These are phyloP conservation scores for Exsudoporus frostii DNA, from an alignment of 768 basidiomycete species.

Conservation along the genomic window DNA sequence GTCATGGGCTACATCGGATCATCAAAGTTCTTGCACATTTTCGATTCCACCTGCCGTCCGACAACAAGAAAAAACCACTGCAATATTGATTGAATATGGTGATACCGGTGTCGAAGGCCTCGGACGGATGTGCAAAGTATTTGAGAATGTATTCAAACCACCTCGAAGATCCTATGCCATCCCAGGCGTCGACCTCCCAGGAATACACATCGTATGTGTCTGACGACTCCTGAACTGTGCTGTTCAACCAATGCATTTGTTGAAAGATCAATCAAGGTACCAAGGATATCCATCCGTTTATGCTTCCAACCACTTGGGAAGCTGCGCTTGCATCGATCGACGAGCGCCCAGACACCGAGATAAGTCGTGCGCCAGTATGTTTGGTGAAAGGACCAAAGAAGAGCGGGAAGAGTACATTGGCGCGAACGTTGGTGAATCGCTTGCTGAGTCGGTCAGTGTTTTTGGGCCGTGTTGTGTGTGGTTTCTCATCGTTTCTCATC, in stretches of 20 bases:
- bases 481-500: background rate
- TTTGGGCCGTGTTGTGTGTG: background rate
- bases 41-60: slow-evolving; percentile 11
- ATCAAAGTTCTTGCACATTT: slow-evolving; percentile 12
- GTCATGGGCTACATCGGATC: slow-evolving; percentile 25
- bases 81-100: slow-evolving; percentile 58
- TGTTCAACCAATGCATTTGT: slow-evolving; percentile 16
- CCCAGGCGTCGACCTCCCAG: slow-evolving; percentile 44
- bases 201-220: slow-evolving; percentile 46
- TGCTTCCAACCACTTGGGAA: slow-evolving; percentile 37
- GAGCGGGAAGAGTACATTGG: slow-evolving; percentile 88
- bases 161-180: slow-evolving; percentile 29
- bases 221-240: background rate
- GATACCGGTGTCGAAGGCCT: slow-evolving; percentile 64
- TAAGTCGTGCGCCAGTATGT: slow-evolving; percentile 38
- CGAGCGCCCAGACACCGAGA: slow-evolving; percentile 3
- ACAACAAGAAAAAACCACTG: slow-evolving; percentile 24
- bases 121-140: slow-evolving; percentile 56
- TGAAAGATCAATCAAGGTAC: slow-evolving; percentile 24
- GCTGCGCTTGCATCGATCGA: slow-evolving; percentile 20
- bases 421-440: slow-evolving; percentile 66
- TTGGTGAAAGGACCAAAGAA: slow-evolving; percentile 85
- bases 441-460: slow-evolving; percentile 52
- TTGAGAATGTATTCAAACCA: slow-evolving; percentile 60
- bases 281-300: slow-evolving; percentile 34